Conservation (phyloP, 2,329 filamentous ascomycete genomes). For the Ampelomyces quisqualis region DNA sequence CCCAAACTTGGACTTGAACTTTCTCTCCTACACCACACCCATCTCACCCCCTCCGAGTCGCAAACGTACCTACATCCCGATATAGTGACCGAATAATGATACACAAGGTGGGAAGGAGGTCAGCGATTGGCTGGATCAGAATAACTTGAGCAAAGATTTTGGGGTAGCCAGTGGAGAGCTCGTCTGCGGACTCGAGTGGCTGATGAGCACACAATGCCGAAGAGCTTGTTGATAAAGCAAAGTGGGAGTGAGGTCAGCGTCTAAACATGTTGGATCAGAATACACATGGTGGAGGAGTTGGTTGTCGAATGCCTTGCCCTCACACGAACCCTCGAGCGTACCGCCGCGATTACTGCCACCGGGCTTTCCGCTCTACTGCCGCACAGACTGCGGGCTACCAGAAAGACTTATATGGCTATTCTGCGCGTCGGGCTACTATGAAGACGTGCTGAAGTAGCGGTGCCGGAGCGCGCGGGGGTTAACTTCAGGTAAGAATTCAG, state of each 20-base stretch:
- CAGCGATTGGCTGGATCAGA: slow-evolving; percentile 1
- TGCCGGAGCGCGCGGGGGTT: too few species aligned
- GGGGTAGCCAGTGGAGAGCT: slow-evolving; percentile 2
- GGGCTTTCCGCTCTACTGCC: neutral
- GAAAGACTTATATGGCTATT: too few species aligned
- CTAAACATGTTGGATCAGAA: slow-evolving; percentile 3
- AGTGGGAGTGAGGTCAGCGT: slow-evolving; percentile 1
- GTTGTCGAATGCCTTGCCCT: neutral
- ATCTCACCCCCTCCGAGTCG: neutral
- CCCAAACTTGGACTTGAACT: neutral
- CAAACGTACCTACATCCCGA: neutral
- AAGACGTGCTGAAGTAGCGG: too few species aligned
- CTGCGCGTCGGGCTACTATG: too few species aligned
- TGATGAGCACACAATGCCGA: neutral
- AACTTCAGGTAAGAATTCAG: too few species aligned
- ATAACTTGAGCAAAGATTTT: neutral
- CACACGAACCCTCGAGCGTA: neutral
- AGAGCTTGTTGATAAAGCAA: neutral
- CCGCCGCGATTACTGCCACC: neutral
- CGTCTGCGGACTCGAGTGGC: neutral
- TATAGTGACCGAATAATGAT: neutral
- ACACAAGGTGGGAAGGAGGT: neutral
- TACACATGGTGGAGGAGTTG: neutral
- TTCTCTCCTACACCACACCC: neutral
- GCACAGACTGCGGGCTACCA: neutral